Percentiles rank a stretch among this genome's conserved stretches.
phyloP scores from a whole-genome alignment of 768 basidiomycete genomes.

The Megacollybia marginata region DNA sequence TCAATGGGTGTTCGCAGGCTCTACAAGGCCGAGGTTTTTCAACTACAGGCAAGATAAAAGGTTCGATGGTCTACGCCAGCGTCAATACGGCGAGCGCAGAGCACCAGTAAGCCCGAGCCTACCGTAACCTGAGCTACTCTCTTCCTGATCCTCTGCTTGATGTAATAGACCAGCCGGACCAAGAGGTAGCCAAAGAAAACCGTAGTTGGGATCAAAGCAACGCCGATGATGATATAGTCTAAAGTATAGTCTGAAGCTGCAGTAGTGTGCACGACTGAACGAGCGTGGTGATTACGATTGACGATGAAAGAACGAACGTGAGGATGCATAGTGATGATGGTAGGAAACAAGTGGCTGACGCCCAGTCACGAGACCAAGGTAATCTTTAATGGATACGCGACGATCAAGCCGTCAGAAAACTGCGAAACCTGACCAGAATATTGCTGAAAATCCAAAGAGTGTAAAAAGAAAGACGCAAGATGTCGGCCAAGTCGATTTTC shows the following conservation, averaged over 20 bases:
- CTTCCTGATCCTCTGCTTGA: no score
- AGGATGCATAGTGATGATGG: neutral
- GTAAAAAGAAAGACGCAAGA: neutral
- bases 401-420: neutral
- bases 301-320: neutral
- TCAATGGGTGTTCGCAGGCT: no score
- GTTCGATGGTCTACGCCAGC: no score
- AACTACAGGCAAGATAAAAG: no score
- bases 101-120: no score
- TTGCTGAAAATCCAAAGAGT: neutral
- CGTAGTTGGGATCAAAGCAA: neutral
- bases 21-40: no score
- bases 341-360: neutral
- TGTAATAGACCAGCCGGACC: no score
- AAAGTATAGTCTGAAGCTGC: neutral
- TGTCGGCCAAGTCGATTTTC: conserved; percentile 25
- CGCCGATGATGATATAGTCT: neutral
- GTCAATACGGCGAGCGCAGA: no score
- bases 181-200: neutral
- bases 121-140: no score
- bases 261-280: neutral
- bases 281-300: neutral
- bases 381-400: neutral
- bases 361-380: neutral
- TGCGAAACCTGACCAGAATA: neutral